Percentiles rank a stretch among this genome's conserved stretches.
Evolutionary conservation across 2,329 filamentous ascomycete genomes (phyloP).

Genomic region (Epichloe hybrida): DNA sequence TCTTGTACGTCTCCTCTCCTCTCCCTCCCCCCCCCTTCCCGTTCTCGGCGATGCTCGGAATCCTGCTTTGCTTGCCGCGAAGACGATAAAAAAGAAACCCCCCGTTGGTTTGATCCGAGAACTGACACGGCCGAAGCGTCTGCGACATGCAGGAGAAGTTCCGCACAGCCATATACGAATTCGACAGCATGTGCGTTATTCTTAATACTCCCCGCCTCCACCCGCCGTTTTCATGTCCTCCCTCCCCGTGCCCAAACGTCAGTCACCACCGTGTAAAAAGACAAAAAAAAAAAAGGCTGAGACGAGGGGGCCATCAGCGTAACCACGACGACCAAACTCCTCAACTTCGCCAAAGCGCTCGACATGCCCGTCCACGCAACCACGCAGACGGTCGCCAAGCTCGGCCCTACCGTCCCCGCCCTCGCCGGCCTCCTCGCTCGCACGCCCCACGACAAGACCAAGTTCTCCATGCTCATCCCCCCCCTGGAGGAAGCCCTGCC

Average conservation of each 20-base stretch:
- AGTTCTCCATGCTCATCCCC: constrained; percentile 77
- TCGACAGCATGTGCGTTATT: constrained; percentile 55
- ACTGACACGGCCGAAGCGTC: constrained; percentile 41
- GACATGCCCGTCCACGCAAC: constrained; percentile 71
- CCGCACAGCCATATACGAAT: constrained; percentile 68
- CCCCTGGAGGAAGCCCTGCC: constrained; percentile 35
- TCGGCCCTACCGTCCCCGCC: constrained; percentile 68
- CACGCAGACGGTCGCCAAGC: constrained; percentile 66
- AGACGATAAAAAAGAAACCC: background rate
- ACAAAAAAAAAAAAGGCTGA: background rate
- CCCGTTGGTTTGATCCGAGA: background rate
- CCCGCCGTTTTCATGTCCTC: too few species aligned
- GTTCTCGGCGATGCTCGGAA: background rate
- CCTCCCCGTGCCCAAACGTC: too few species aligned
- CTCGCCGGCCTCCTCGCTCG: constrained; percentile 44
- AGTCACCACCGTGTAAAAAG: background rate
- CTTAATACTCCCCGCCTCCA: too few species aligned
- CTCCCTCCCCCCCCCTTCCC: background rate
- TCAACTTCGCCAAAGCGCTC: constrained; percentile 50
- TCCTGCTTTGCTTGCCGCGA: background rate
- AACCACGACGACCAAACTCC: constrained; percentile 53
- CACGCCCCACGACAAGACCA: constrained; percentile 64
- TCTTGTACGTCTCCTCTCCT: constrained; percentile 32
- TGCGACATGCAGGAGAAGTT: constrained; percentile 96
- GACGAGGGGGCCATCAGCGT: constrained; percentile 32